Conservation (phyloP, 1,284 basidiomycete species). For the Rhodotorula sp. region DNA sequence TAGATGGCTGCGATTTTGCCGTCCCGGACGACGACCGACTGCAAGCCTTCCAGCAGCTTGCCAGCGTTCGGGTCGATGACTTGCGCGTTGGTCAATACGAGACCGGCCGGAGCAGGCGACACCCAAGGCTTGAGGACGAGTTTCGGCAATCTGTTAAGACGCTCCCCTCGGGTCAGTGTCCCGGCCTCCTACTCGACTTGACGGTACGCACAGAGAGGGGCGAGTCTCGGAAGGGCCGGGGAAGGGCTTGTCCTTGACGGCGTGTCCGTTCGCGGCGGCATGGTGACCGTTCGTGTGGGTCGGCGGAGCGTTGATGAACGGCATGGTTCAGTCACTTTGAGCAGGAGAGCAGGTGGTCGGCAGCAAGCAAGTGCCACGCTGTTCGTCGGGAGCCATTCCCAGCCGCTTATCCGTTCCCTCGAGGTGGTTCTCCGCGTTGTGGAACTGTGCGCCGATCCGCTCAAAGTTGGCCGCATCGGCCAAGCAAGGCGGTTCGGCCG, state of each 20-base stretch:
- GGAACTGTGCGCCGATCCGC: neutral
- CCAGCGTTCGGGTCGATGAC: constrained; percentile 49
- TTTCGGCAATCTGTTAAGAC: constrained; percentile 47
- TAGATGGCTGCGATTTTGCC: constrained; percentile 48
- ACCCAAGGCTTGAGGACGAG: constrained; percentile 53
- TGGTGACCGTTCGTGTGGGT: neutral
- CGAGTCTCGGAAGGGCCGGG: constrained; percentile 8
- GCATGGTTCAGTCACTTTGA: no score
- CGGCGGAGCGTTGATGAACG: neutral
- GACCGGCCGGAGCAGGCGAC: constrained; percentile 36
- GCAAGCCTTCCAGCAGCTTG: constrained; percentile 43
- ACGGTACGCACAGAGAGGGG: neutral
- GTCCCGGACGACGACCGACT: constrained; percentile 48
- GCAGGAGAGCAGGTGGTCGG: no score
- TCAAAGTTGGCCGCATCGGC: neutral
- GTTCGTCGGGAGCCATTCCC: no score
- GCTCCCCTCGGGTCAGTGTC: neutral
- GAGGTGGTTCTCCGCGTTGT: neutral
- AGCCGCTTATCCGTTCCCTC: no score
- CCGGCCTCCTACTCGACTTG: neutral
- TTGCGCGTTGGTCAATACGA: constrained; percentile 49
- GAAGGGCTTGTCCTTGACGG: constrained; percentile 3
- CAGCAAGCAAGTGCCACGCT: no score
- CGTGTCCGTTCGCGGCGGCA: neutral
- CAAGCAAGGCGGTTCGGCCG: no score